Percentiles rank a stretch among this genome's conserved stretches.
Conservation (phyloP, 805 yeast genomes). For the Sugiyamaella boreocaroliniensis region DNA sequence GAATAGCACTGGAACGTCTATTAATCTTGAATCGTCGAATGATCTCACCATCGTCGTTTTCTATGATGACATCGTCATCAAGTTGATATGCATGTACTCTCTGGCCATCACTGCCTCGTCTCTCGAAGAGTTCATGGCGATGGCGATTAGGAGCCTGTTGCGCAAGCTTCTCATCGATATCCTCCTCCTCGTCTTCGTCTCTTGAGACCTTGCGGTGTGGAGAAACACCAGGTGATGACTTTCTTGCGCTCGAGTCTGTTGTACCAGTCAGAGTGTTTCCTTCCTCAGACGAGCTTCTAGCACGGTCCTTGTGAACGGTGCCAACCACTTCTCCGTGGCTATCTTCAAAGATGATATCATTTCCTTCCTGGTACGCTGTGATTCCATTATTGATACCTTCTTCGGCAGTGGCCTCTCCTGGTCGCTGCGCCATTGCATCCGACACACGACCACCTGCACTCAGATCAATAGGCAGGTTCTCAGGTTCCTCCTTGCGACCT, state of each 20-base stretch:
- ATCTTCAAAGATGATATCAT: conserved; percentile 68
- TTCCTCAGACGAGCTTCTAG: neutral
- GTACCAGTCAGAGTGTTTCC: neutral
- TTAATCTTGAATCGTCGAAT: conserved; percentile 74
- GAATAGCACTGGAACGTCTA: conserved; percentile 35
- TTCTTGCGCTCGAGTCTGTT: neutral
- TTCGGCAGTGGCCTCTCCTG: conserved; percentile 18
- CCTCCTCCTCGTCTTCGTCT: neutral
- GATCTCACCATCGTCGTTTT: conserved; percentile 88
- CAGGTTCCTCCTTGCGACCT: conserved; percentile 19
- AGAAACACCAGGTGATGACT: neutral
- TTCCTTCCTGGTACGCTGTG: conserved; percentile 63
- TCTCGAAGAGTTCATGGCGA: neutral
- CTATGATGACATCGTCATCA: conserved; percentile 72
- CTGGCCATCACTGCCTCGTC: conserved; percentile 1
- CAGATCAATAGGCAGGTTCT: conserved; percentile 19
- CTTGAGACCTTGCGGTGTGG: neutral
- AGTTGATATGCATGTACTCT: conserved; percentile 67
- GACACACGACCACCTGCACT: conserved; percentile 14
- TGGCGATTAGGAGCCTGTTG: neutral
- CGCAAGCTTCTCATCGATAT: neutral
- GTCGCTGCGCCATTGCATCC: conserved; percentile 12
- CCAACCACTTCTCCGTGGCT: conserved; percentile 74
- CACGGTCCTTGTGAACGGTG: conserved; percentile 33
- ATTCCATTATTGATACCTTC: conserved; percentile 23